These are phyloP conservation scores for Yarrowia osloensis DNA, from an alignment of 805 yeast genomes.

Conservation along the genomic window DNA sequence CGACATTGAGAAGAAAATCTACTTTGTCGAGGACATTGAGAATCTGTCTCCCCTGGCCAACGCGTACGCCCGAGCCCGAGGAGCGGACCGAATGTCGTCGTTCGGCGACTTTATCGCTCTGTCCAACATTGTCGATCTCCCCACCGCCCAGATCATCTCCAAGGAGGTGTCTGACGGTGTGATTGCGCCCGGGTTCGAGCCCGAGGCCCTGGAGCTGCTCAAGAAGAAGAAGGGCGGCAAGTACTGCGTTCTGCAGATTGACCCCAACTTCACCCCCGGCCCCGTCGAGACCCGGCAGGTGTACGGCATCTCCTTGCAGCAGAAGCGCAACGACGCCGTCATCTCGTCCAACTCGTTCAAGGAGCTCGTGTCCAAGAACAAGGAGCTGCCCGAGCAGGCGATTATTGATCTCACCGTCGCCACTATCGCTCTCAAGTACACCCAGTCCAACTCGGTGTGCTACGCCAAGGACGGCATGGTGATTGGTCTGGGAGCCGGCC, in stretches of 20 bases:
- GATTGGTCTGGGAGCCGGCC: conserved; percentile 98
- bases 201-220: conserved; percentile 87
- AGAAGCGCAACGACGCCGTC: conserved; percentile 96
- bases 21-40: conserved; percentile 92
- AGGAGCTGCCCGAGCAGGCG: conserved; percentile 87
- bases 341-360: conserved; percentile 87
- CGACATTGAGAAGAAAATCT: conserved; percentile 90
- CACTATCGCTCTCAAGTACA: conserved; percentile 93
- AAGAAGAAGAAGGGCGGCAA: conserved; percentile 95
- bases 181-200: conserved; percentile 94
- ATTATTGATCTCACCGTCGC: conserved; percentile 93
- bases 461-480: conserved; percentile 99
- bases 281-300: conserved; percentile 87
- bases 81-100: conserved; percentile 99
- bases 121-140: conserved; percentile 91
- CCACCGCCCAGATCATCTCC: conserved; percentile 95
- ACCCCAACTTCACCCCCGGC: conserved; percentile 88
- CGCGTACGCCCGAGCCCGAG: conserved; percentile 99
- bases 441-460: conserved; percentile 98
- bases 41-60: conserved; percentile 94
- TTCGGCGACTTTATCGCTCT: conserved; percentile 98
- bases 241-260: conserved; percentile 94
- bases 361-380: conserved; percentile 87
- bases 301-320: conserved; percentile 92
- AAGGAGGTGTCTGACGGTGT: conserved; percentile 98